phyloP scores from a whole-genome alignment of 495 filamentous ascomycete species.

The Letharia columbiana region DNA sequence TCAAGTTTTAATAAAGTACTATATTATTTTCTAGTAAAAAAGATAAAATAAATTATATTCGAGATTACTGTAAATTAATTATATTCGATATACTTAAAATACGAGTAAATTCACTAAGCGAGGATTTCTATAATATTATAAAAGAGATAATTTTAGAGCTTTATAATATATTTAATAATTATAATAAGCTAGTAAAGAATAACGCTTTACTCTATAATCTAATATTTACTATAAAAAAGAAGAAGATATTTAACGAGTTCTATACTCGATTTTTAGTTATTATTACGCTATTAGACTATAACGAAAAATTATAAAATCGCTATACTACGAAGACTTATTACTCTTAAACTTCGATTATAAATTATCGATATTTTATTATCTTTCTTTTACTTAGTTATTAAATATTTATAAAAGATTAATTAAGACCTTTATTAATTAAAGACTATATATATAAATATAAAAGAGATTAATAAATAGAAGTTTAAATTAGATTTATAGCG shows the following conservation, averaged over 20 bases:
- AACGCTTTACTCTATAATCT: background rate
- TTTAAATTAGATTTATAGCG: too few relatives aligned
- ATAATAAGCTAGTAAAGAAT: background rate
- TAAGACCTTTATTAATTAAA: too few relatives aligned
- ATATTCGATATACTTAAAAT: background rate
- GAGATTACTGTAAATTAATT: background rate
- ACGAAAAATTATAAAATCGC: too few relatives aligned
- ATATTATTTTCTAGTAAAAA: background rate
- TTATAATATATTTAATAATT: background rate
- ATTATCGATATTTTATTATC: too few relatives aligned
- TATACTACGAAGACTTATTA: background rate
- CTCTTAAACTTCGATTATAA: too few relatives aligned
- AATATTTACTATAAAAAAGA: background rate
- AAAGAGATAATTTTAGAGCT: background rate
- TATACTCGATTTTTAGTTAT: too few relatives aligned
- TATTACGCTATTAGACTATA: too few relatives aligned
- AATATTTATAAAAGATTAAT: too few relatives aligned
- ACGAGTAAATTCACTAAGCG: background rate
- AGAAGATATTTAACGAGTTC: background rate
- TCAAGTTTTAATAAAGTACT: background rate
- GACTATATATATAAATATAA: too few relatives aligned
- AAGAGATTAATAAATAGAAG: too few relatives aligned
- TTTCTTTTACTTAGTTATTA: too few relatives aligned
- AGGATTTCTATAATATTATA: background rate
- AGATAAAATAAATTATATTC: constrained; percentile 3